Percentiles rank a stretch among this genome's conserved stretches.
phyloP scores from a whole-genome alignment of 177 flowering plant genomes.

The Vitis hybrid region DNA sequence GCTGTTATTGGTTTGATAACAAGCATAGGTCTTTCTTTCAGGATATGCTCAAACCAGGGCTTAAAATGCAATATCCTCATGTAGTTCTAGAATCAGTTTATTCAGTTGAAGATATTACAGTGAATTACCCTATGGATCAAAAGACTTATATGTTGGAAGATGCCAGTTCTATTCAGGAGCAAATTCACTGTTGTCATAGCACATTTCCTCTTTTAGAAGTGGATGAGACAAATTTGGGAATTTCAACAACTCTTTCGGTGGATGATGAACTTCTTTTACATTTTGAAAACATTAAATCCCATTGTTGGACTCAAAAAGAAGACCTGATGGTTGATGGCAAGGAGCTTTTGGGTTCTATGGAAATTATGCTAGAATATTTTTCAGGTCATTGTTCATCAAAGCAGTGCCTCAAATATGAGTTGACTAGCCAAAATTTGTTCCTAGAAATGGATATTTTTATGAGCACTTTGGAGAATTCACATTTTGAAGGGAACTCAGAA shows the following conservation, averaged over 20 bases:
- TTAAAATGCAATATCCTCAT: slow-evolving; percentile 23
- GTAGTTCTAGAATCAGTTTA: slow-evolving; percentile 42
- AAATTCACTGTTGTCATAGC: slow-evolving; percentile 5
- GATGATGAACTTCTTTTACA: slow-evolving; percentile 37
- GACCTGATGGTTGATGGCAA: slow-evolving; percentile 22
- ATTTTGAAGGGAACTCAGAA: slow-evolving; percentile 17
- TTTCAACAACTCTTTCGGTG: slow-evolving; percentile 14
- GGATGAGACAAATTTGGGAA: slow-evolving; percentile 44
- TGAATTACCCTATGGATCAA: slow-evolving; percentile 30
- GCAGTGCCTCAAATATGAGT: slow-evolving; percentile 30
- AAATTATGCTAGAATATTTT: slow-evolving; percentile 33
- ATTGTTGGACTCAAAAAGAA: slow-evolving; percentile 21
- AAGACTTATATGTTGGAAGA: slow-evolving; percentile 38
- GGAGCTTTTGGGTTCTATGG: slow-evolving; percentile 41
- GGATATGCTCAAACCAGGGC: slow-evolving; percentile 38
- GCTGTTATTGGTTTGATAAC: not conserved
- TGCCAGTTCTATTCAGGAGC: slow-evolving; percentile 25
- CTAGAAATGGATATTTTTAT: slow-evolving; percentile 37
- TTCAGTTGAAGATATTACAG: slow-evolving; percentile 43
- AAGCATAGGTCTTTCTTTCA: slow-evolving; percentile 25
- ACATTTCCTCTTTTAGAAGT: slow-evolving; percentile 64
- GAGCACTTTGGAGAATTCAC: slow-evolving; percentile 24
- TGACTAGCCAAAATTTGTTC: slow-evolving; percentile 18
- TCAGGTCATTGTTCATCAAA: slow-evolving; percentile 25
- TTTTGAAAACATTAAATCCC: slow-evolving; percentile 35